phyloP scores from a whole-genome alignment of 2,329 filamentous ascomycete species.

The Leptographium radiaticola region DNA sequence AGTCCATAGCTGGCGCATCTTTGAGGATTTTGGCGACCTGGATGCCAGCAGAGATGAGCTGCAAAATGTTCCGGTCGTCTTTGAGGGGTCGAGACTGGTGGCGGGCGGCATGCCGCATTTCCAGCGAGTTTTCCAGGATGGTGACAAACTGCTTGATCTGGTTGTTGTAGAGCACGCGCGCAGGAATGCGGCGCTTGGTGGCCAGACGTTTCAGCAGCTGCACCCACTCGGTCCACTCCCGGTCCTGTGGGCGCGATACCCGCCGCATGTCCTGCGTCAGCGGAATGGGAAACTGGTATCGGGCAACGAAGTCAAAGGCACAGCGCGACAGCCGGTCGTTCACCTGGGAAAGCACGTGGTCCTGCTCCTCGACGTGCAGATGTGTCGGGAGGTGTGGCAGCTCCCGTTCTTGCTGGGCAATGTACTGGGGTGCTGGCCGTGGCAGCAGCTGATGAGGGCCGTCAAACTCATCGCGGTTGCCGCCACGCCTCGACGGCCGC shows the following conservation, averaged over 20 bases:
- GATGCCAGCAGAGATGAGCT: conserved; percentile 75
- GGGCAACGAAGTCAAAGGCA: conserved; percentile 81
- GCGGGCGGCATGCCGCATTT: conserved; percentile 77
- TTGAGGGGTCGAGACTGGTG: conserved; percentile 73
- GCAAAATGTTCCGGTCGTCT: conserved; percentile 78
- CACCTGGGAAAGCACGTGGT: conserved; percentile 64
- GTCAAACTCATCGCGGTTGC: conserved; percentile 81
- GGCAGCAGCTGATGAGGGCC: conserved; percentile 74
- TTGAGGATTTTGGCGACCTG: conserved; percentile 81
- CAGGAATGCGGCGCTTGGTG: conserved; percentile 74
- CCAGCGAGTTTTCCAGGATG: conserved; percentile 74
- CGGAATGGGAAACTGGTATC: conserved; percentile 82
- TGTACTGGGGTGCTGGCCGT: conserved; percentile 54
- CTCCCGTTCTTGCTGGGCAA: conserved; percentile 67
- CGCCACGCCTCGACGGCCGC: conserved; percentile 53
- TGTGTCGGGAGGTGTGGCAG: conserved; percentile 73
- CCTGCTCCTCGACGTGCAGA: conserved; percentile 72
- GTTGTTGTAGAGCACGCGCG: conserved; percentile 72
- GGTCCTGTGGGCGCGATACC: conserved; percentile 59
- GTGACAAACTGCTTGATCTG: conserved; percentile 89
- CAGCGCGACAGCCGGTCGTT: conserved; percentile 77
- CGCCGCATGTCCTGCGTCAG: conserved; percentile 71
- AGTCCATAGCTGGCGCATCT: conserved; percentile 73
- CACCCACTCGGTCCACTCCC: conserved; percentile 89
- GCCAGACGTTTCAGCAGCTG: conserved; percentile 75